phyloP scores from a whole-genome alignment of 345 rosid genomes.

The Gossypium longicalyx region DNA sequence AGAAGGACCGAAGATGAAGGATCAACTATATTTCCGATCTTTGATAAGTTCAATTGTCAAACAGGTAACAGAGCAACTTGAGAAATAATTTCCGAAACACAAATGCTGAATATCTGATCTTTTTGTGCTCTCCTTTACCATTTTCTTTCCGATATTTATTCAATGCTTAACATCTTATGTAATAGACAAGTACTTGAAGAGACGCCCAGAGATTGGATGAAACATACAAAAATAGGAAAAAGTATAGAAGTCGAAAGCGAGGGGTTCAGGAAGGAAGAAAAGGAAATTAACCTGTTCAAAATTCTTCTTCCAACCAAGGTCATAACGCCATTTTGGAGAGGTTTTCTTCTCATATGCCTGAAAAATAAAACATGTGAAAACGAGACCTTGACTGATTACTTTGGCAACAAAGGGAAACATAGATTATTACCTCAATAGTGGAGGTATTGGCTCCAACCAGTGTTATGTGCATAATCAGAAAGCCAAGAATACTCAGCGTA shows the following conservation, averaged over 20 bases:
- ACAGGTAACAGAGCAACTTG: background rate
- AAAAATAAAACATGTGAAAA: conserved; percentile 11
- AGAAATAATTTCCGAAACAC: background rate
- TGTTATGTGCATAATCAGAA: conserved; percentile 67
- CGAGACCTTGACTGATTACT: background rate
- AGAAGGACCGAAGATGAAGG: background rate
- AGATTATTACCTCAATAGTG: conserved; percentile 75
- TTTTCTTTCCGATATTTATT: background rate
- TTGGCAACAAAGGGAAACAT: background rate
- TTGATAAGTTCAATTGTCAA: background rate
- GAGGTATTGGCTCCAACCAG: conserved; percentile 62
- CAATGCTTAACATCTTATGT: background rate
- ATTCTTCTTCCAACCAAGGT: conserved; percentile 71
- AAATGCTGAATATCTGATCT: background rate
- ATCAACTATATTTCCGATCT: background rate
- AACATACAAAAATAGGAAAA: background rate
- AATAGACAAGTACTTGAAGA: background rate
- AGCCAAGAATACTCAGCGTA: conserved; percentile 73
- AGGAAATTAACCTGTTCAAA: conserved; percentile 55
- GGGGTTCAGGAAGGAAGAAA: background rate
- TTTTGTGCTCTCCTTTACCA: background rate
- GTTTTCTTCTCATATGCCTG: conserved; percentile 80
- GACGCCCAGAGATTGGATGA: background rate
- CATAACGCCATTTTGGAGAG: conserved; percentile 62
- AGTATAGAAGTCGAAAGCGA: background rate